Evolutionary conservation across 805 yeast species (phyloP).

Genomic region (Kodamaea leandrae): DNA sequence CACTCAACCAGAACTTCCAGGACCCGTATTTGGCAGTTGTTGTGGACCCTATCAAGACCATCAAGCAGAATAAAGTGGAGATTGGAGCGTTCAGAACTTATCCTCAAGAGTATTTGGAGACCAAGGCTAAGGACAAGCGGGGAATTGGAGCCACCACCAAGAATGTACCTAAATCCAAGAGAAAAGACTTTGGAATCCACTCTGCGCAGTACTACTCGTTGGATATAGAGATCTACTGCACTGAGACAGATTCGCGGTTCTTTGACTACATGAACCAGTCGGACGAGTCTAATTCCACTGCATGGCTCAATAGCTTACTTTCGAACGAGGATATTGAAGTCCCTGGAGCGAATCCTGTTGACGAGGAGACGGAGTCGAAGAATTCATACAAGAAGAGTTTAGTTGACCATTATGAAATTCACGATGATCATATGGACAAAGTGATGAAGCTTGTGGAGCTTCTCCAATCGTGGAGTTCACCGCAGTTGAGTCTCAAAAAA

Average conservation of each 20-base stretch:
- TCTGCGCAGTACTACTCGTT: constrained; percentile 66
- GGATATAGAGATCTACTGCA: constrained; percentile 58
- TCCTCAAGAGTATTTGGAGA: constrained; percentile 31
- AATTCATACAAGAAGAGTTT: constrained; percentile 6
- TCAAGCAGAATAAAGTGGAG: constrained; percentile 62
- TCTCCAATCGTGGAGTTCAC: constrained; percentile 8
- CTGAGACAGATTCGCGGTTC: constrained; percentile 41
- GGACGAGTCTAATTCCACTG: constrained; percentile 10
- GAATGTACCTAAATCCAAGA: constrained; percentile 47
- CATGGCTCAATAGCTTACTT: constrained; percentile 14
- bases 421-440: constrained; percentile 10
- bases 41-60: constrained; percentile 75
- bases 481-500: constrained; percentile 1
- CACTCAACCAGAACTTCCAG: constrained; percentile 79
- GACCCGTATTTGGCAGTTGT: constrained; percentile 91
- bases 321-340: constrained; percentile 7
- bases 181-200: constrained; percentile 69
- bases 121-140: constrained; percentile 11
- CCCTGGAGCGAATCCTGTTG: background rate
- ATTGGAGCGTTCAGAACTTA: constrained; percentile 88
- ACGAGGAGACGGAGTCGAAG: background rate
- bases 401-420: constrained; percentile 7
- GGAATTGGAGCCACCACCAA: constrained; percentile 1
- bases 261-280: constrained; percentile 11
- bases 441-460: constrained; percentile 11